phyloP scores from a whole-genome alignment of 352 stramenopile species.

The Phytophthora palmivora region DNA sequence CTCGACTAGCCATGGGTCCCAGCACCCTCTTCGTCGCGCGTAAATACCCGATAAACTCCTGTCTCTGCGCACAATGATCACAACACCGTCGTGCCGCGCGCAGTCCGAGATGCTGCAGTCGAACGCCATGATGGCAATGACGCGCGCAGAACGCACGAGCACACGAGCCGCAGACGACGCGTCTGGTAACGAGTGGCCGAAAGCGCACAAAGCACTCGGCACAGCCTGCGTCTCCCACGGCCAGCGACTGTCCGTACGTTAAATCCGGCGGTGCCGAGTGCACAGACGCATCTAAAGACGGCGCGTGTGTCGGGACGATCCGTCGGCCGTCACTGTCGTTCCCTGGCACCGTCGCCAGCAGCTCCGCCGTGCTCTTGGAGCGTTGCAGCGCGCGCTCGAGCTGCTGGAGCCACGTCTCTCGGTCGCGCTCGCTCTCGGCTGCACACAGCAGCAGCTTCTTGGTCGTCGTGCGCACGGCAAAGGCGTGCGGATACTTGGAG shows the following conservation, averaged over 20 bases:
- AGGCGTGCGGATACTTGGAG: constrained; percentile 61
- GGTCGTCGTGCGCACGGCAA: constrained; percentile 64
- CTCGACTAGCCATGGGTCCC: constrained; percentile 37
- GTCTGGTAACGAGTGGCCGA: constrained; percentile 47
- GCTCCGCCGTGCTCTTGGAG: constrained; percentile 32
- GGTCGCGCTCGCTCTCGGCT: constrained; percentile 47
- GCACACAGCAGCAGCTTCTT: constrained; percentile 72
- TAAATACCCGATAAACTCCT: constrained; percentile 68
- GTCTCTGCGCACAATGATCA: constrained; percentile 52
- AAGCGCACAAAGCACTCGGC: constrained; percentile 64
- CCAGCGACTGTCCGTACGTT: constrained; percentile 6
- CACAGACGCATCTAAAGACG: constrained; percentile 18
- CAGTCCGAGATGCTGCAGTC: constrained; percentile 51
- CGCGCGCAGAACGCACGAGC: constrained; percentile 61
- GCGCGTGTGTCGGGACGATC: constrained; percentile 43
- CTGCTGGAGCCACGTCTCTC: constrained; percentile 54
- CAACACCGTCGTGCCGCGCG: constrained; percentile 54
- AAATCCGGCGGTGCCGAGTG: constrained; percentile 18
- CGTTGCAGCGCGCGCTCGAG: constrained; percentile 37
- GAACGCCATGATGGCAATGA: constrained; percentile 63
- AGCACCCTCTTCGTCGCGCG: constrained; percentile 44
- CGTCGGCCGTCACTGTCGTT: constrained; percentile 36
- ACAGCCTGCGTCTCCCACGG: constrained; percentile 44
- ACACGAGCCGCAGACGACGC: constrained; percentile 71
- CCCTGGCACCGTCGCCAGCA: constrained; percentile 9